Evolutionary conservation across 2,329 filamentous ascomycete species (phyloP).

Genomic region (Fusarium penzigii): DNA sequence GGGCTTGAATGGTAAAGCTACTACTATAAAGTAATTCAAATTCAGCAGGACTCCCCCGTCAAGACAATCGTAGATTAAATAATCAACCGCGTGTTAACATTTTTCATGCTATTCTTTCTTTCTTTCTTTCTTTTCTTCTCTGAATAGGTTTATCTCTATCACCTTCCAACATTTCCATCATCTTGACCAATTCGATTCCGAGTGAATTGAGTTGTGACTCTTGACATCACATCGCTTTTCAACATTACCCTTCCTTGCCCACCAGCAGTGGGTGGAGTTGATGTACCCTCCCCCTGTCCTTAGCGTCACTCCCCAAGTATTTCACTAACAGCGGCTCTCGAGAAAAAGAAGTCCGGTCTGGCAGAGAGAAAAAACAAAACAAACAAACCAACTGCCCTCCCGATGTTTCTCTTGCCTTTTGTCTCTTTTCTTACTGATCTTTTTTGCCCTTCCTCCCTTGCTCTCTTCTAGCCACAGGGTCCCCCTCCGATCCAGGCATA

Average conservation of each 20-base stretch:
- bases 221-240: too few relatives aligned
- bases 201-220: too few relatives aligned
- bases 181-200: neutral
- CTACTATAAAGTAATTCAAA: too few relatives aligned
- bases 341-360: neutral
- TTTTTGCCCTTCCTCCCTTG: neutral
- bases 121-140: neutral
- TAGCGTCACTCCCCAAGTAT: conserved; percentile 22
- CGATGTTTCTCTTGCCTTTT: neutral
- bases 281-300: neutral
- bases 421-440: too few relatives aligned
- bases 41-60: too few relatives aligned
- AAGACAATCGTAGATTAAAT: too few relatives aligned
- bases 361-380: too few relatives aligned
- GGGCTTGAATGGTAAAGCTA: conserved; percentile 1
- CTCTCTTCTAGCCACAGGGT: neutral
- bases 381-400: neutral
- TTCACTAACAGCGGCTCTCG: conserved; percentile 22
- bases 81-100: too few relatives aligned
- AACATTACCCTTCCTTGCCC: neutral
- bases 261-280: too few relatives aligned
- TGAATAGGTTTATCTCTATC: neutral
- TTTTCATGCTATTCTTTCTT: neutral
- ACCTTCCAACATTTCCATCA: conserved; percentile 8
- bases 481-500: neutral